Evolutionary conservation across 2,329 filamentous ascomycete species (phyloP).

Genomic region (Tolypocladium sp.): DNA sequence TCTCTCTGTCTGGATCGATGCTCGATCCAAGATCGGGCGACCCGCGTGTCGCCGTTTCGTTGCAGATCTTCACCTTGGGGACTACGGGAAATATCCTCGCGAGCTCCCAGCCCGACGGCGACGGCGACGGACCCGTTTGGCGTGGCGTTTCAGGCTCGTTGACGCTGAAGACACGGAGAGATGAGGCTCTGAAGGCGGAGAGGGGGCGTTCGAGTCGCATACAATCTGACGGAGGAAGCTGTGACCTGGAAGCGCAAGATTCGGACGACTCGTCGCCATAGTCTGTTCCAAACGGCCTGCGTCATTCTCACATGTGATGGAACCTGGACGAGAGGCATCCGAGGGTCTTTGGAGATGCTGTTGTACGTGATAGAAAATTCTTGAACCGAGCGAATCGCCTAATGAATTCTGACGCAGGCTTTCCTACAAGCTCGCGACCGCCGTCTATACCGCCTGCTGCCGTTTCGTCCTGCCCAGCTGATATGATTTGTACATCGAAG

Average conservation of each 20-base stretch:
- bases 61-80: conserved; percentile 3
- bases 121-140: neutral
- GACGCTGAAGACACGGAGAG: conserved; percentile 11
- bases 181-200: conserved; percentile 7
- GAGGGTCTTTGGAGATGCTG: conserved; percentile 8
- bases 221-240: conserved; percentile 1
- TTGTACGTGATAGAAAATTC: conserved; percentile 25
- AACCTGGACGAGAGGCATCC: neutral
- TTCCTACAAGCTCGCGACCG: conserved; percentile 2
- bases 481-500: conserved; percentile 16
- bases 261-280: conserved; percentile 1
- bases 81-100: neutral
- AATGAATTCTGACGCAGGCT: neutral
- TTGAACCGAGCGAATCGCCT: conserved; percentile 12
- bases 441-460: conserved; percentile 8
- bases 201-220: conserved; percentile 7
- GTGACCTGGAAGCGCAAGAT: conserved; percentile 10
- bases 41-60: neutral
- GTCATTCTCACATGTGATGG: conserved; percentile 3
- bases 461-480: neutral
- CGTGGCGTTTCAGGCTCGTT: conserved; percentile 10
- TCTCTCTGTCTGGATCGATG: conserved; percentile 4
- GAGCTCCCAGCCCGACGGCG: neutral
- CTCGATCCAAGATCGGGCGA: neutral
- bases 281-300: neutral